Percentiles rank a stretch among this genome's conserved stretches.
These are phyloP conservation scores for Globisporangium cystogenes DNA, from an alignment of 352 stramenopile species.

Conservation along the genomic window DNA sequence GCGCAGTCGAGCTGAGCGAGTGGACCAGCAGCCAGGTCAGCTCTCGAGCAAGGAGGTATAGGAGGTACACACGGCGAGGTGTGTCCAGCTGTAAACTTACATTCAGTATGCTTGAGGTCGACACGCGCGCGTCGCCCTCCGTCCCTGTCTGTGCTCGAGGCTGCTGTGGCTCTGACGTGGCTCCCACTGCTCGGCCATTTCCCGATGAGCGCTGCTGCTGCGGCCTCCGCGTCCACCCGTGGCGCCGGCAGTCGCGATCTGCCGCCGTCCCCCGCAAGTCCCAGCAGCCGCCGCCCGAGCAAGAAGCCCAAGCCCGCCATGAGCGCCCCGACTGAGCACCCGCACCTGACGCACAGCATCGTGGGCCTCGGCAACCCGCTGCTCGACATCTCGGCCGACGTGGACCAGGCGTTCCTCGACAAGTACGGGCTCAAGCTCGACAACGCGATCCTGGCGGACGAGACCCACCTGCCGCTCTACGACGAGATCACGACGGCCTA, in stretches of 20 bases:
- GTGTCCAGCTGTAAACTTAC: too few species aligned
- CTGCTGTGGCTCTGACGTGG: not conserved
- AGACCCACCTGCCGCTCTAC: constrained; percentile 97
- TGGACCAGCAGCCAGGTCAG: too few species aligned
- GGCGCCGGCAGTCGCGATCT: constrained; percentile 11
- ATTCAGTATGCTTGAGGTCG: not conserved
- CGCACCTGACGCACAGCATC: constrained; percentile 64
- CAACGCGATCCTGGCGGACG: constrained; percentile 97
- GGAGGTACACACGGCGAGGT: too few species aligned
- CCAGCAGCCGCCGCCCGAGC: not conserved
- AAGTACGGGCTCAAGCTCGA: constrained; percentile 96
- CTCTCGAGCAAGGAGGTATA: too few species aligned
- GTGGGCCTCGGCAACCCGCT: constrained; percentile 98
- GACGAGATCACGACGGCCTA: constrained; percentile 90
- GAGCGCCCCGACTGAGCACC: constrained; percentile 23
- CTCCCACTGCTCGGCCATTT: not conserved
- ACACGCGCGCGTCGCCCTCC: not conserved
- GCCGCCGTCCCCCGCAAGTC: constrained; percentile 15
- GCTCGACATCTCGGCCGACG: constrained; percentile 96
- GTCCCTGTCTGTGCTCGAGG: too few species aligned
- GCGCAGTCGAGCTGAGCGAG: too few species aligned
- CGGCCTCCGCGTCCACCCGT: constrained; percentile 4
- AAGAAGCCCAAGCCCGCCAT: constrained; percentile 14
- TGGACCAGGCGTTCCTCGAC: constrained; percentile 91
- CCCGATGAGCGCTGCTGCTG: not conserved